phyloP scores from a whole-genome alignment of 1,139 yeast species.

The Diutina sp. region DNA sequence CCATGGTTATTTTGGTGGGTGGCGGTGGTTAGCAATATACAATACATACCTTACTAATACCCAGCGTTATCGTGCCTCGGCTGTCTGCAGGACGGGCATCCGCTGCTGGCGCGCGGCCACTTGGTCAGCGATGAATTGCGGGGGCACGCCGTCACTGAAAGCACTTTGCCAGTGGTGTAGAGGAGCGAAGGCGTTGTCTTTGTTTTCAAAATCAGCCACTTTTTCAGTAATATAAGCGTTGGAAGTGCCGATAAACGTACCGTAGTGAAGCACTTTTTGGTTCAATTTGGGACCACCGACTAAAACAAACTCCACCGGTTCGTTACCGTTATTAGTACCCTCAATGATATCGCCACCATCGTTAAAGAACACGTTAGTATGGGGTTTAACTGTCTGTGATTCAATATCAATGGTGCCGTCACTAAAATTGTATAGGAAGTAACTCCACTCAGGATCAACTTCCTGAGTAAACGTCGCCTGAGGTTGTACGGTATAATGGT shows the following conservation, averaged over 20 bases:
- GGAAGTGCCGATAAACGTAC: not conserved
- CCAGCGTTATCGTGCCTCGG: not conserved
- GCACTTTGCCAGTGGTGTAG: not conserved
- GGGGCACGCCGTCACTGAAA: not conserved
- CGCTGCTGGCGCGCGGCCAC: not conserved
- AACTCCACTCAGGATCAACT: slow-evolving; percentile 55
- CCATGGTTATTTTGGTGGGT: not conserved
- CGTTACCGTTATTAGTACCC: not conserved
- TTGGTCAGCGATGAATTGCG: not conserved
- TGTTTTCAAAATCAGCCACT: not conserved
- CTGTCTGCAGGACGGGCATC: not conserved
- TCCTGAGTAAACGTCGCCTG: slow-evolving; percentile 58
- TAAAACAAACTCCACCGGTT: not conserved
- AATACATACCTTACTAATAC: too few relatives aligned
- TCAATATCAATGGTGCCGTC: not conserved
- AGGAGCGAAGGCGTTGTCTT: not conserved
- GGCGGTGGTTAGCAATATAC: not conserved
- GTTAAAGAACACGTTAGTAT: not conserved
- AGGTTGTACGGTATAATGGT: slow-evolving; percentile 53
- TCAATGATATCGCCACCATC: not conserved
- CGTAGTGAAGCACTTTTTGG: not conserved
- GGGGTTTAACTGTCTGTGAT: not conserved
- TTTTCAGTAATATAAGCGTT: not conserved
- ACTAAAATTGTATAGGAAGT: slow-evolving; percentile 41
- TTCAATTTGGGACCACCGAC: not conserved